Percentiles rank a stretch among this genome's conserved stretches.
Evolutionary conservation across 2,329 filamentous ascomycete species (phyloP).

Genomic region (Pestalotiopsis sp.): DNA sequence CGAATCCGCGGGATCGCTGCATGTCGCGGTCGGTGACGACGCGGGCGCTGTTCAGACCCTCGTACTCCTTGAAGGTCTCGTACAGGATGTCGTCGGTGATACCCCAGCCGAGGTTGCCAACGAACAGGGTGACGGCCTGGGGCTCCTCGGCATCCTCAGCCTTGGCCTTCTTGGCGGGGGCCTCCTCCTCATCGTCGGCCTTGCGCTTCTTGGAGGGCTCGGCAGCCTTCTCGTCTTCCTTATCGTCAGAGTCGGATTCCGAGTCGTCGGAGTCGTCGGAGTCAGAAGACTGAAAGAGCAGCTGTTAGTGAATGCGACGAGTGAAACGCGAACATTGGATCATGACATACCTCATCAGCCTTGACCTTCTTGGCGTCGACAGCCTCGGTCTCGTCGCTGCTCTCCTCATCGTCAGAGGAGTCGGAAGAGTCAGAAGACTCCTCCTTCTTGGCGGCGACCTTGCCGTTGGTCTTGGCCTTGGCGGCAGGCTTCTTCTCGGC

Average conservation of each 20-base stretch:
- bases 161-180: conserved; percentile 69
- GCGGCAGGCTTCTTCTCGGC: conserved; percentile 24
- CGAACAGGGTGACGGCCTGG: conserved; percentile 71
- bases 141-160: conserved; percentile 50
- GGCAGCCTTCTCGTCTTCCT: conserved; percentile 39
- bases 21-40: conserved; percentile 82
- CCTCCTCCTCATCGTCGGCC: conserved; percentile 51
- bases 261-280: conserved; percentile 35
- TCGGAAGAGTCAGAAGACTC: conserved; percentile 34
- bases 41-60: conserved; percentile 71
- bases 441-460: conserved; percentile 28
- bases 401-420: conserved; percentile 34
- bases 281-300: conserved; percentile 25
- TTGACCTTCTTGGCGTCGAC: conserved; percentile 23
- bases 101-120: conserved; percentile 89
- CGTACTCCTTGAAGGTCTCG: conserved; percentile 79
- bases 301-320: not conserved
- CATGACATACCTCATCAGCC: conserved; percentile 12
- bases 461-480: conserved; percentile 32
- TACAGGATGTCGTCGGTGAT: conserved; percentile 82
- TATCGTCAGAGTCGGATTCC: conserved; percentile 31
- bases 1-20: conserved; percentile 88
- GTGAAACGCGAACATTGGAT: not conserved
- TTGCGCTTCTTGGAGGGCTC: conserved; percentile 67
- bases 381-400: conserved; percentile 26